phyloP scores from a whole-genome alignment of 768 basidiomycete genomes.

The Thelephora ganbajun region DNA sequence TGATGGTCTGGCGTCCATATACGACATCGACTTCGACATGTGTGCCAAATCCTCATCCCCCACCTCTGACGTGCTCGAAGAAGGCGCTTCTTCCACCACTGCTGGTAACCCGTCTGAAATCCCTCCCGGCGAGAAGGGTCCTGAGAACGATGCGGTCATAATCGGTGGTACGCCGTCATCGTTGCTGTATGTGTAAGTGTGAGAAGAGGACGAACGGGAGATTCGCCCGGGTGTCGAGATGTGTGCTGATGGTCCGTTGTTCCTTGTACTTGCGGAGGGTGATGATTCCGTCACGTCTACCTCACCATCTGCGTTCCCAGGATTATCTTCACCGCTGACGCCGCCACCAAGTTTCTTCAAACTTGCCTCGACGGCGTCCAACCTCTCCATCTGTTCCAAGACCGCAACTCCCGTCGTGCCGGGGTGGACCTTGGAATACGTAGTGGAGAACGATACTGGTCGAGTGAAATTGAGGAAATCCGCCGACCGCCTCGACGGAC shows the following conservation, averaged over 20 bases:
- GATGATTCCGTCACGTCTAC: conserved; percentile 50
- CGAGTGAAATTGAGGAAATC: conserved; percentile 50
- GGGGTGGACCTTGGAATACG: conserved; percentile 72
- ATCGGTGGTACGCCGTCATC: conserved; percentile 5
- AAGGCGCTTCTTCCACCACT: conserved; percentile 39
- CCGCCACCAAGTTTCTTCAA: conserved; percentile 59
- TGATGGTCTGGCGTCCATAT: conserved; percentile 37
- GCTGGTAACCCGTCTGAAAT: conserved; percentile 37
- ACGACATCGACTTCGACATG: conserved; percentile 67
- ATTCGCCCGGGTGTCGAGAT: too few relatives aligned
- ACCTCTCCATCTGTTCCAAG: conserved; percentile 70
- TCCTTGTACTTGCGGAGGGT: conserved; percentile 4
- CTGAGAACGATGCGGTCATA: conserved; percentile 1
- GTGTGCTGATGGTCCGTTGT: not conserved
- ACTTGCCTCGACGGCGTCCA: conserved; percentile 74
- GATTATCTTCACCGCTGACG: conserved; percentile 32
- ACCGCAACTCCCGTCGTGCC: conserved; percentile 80
- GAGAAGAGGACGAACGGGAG: too few relatives aligned
- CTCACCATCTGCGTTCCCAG: conserved; percentile 38
- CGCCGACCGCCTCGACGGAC: conserved; percentile 56
- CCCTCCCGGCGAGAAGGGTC: conserved; percentile 37
- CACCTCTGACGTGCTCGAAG: conserved; percentile 30
- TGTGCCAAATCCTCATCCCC: conserved; percentile 59
- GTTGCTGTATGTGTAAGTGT: not conserved
- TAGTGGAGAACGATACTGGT: conserved; percentile 74